A percentile compares a stretch with the other conserved stretches of the same genome.
Conservation (phyloP, 352 stramenopile species). For the Phytophthora ohioensis region DNA sequence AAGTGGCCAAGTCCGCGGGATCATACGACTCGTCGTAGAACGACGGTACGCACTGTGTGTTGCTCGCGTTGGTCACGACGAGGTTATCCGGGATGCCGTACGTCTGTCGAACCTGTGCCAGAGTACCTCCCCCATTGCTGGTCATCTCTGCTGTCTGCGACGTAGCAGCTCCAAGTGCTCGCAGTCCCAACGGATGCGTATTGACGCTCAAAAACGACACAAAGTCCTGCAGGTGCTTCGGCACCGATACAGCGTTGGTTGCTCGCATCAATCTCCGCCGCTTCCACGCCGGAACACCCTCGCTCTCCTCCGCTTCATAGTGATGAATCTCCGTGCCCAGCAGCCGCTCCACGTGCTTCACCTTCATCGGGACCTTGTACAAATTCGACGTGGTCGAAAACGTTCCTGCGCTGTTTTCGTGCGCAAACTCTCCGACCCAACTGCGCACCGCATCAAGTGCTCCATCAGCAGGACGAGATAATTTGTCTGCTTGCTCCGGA, state of each 20-base stretch:
- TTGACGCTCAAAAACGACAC: slow-evolving; percentile 81
- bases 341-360: slow-evolving; percentile 57
- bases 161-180: slow-evolving; percentile 48
- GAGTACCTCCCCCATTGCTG: slow-evolving; percentile 31
- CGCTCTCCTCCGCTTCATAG: slow-evolving; percentile 34
- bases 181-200: slow-evolving; percentile 65
- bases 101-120: slow-evolving; percentile 58
- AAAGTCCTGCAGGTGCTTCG: slow-evolving; percentile 44
- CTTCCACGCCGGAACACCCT: background rate
- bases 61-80: slow-evolving; percentile 70
- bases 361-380: slow-evolving; percentile 50
- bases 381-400: slow-evolving; percentile 61
- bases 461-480: slow-evolving; percentile 53
- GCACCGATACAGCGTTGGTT: slow-evolving; percentile 40
- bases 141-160: slow-evolving; percentile 21
- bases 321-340: slow-evolving; percentile 62
- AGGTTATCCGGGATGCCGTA: slow-evolving; percentile 79
- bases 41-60: slow-evolving; percentile 71
- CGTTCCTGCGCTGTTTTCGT: slow-evolving; percentile 29
- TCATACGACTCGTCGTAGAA: slow-evolving; percentile 83
- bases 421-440: slow-evolving; percentile 47
- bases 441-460: slow-evolving; percentile 55
- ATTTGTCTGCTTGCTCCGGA: slow-evolving; percentile 47
- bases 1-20: slow-evolving; percentile 60
- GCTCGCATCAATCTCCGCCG: slow-evolving; percentile 56